Conservation (phyloP, 352 stramenopile genomes). For the Globisporangium spiculum region DNA sequence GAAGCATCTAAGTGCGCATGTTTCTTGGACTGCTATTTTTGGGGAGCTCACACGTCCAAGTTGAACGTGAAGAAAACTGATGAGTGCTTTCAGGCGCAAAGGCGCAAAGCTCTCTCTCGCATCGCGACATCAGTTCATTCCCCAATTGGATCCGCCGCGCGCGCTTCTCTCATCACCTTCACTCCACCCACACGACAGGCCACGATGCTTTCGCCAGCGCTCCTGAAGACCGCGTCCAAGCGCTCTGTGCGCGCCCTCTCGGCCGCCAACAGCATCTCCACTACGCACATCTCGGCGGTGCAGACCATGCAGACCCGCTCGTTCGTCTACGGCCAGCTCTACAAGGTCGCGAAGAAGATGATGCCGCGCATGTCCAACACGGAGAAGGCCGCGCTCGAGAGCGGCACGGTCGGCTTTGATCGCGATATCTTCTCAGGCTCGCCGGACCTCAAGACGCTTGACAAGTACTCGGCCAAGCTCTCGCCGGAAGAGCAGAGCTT, state of each 20-base stretch:
- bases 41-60: neutral
- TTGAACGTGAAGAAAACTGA: constrained; percentile 9
- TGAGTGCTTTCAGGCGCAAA: neutral
- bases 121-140: constrained; percentile 8
- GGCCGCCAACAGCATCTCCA: neutral
- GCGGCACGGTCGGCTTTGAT: constrained; percentile 96
- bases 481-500: constrained; percentile 93
- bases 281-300: constrained; percentile 26
- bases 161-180: neutral
- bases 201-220: constrained; percentile 35
- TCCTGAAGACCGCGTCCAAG: constrained; percentile 43
- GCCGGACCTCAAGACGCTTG: constrained; percentile 89
- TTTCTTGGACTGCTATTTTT: neutral
- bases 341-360: constrained; percentile 93
- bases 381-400: constrained; percentile 94
- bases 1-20: neutral
- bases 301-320: constrained; percentile 63
- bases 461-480: constrained; percentile 94
- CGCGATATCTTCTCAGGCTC: constrained; percentile 96
- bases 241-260: constrained; percentile 23
- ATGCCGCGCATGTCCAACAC: constrained; percentile 96
- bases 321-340: constrained; percentile 88
- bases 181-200: neutral
- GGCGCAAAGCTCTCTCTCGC: neutral
- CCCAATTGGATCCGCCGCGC: constrained; percentile 9